Base-by-base conservation (phyloP, 345 rosid species). In the Turritis glabra region DNA sequence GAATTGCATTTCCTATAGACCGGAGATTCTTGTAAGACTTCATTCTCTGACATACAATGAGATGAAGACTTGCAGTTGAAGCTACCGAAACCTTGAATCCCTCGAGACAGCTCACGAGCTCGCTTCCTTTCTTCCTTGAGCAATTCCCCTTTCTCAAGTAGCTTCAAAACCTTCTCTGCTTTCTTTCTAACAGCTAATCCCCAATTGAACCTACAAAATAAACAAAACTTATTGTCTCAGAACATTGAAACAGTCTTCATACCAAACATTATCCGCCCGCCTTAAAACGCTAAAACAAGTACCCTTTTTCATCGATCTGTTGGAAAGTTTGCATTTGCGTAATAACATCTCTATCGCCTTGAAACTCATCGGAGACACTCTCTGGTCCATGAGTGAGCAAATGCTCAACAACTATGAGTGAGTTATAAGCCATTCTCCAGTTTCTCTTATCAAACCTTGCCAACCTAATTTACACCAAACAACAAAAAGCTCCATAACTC, bases 381-480 rank as follows among this genome's bases (percentile, higher is more conserved):
- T 88, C 98, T 1, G 97, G 98, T 73, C 98, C 98, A 60, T 91
- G 98, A 80, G 96, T 94, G 80, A 94, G 71, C 74, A 91, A 79
- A 77, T 80, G 95, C 30, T 94, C 97, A 59, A 94, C 85, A 22
- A 94, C 83, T 69, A 86, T 79, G 57, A 90, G 83, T 29, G 91
- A 85, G 78, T 90, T 87, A 79, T 91, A 88, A 61, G 91, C 84
- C 19, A 72, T 81, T 70, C 96, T 87, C 98, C 98, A 94, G 32
- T 72, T 86, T 80, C 80, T 94, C 43, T 81, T 88, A 18, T 94
- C 97, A 57, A 90, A 94, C 43, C 76, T 77, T 64, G 68, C 76
- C 76, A 91, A 88, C 79, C 98, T 91, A 62, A 46, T 61, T 53
- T 4, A 40, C 52, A 61, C 56, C 50, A 71, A 71, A 56, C 41